A percentile compares a stretch with the other conserved stretches of the same genome.
phyloP scores from a whole-genome alignment of 2,329 filamentous ascomycete genomes.

The Bertia moriformis region DNA sequence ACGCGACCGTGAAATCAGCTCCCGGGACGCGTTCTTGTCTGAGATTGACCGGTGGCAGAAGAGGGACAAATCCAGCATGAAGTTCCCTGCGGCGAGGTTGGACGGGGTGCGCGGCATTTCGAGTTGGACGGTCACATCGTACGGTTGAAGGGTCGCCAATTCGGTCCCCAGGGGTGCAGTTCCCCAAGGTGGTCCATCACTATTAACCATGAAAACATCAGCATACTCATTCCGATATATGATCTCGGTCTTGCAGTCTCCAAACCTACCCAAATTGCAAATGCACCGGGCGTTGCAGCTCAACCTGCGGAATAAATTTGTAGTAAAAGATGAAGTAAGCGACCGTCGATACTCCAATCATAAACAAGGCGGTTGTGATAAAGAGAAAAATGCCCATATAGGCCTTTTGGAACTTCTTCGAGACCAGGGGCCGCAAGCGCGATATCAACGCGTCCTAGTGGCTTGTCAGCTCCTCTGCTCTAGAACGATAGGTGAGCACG shows the following conservation, averaged over 20 bases:
- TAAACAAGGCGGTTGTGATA: slow-evolving; percentile 22
- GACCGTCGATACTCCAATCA: slow-evolving; percentile 34
- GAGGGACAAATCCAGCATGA: slow-evolving; percentile 48
- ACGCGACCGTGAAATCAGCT: slow-evolving; percentile 24
- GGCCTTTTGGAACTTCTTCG: slow-evolving; percentile 37
- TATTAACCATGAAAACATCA: slow-evolving; percentile 5
- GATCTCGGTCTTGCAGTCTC: neutral
- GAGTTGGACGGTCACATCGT: slow-evolving; percentile 41
- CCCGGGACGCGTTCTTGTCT: slow-evolving; percentile 11
- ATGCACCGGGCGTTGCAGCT: slow-evolving; percentile 40
- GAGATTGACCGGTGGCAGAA: slow-evolving; percentile 15
- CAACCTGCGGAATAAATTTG: slow-evolving; percentile 44
- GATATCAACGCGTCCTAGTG: slow-evolving; percentile 28
- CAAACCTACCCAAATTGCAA: slow-evolving; percentile 41
- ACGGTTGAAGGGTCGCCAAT: slow-evolving; percentile 34
- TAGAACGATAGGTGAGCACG: slow-evolving; percentile 3
- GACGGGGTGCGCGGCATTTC: slow-evolving; percentile 37
- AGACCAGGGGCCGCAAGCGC: slow-evolving; percentile 33
- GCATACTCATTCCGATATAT: neutral
- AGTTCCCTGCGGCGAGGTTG: slow-evolving; percentile 48
- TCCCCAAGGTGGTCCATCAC: slow-evolving; percentile 30
- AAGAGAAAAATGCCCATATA: slow-evolving; percentile 29
- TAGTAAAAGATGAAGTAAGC: slow-evolving; percentile 50
- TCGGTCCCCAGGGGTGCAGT: slow-evolving; percentile 27
- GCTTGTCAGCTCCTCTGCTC: slow-evolving; percentile 5